Evolutionary conservation across 2,329 filamentous ascomycete genomes (phyloP).

Genomic region (Exophiala alcalophila): DNA sequence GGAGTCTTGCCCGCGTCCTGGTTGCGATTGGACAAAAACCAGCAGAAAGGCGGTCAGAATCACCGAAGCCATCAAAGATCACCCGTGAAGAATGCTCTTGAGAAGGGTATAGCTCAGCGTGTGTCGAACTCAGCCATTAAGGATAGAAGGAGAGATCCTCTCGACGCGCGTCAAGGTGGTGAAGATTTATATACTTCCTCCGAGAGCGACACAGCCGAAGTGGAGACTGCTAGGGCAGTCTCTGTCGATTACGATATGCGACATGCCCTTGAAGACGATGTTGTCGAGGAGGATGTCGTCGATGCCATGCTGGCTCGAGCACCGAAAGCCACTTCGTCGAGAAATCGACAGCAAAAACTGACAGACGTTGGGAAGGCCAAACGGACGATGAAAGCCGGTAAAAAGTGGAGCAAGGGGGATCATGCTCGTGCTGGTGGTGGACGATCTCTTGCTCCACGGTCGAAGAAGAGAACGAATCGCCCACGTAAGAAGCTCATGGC

Average conservation of each 20-base stretch:
- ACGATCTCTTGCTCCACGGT: neutral
- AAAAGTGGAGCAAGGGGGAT: neutral
- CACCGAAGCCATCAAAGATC: constrained; percentile 10
- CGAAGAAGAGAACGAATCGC: constrained; percentile 6
- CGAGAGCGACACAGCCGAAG: constrained; percentile 13
- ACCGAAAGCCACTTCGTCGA: constrained; percentile 4
- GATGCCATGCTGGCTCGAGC: constrained; percentile 33
- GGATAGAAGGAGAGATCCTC: neutral
- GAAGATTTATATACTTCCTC: constrained; percentile 4
- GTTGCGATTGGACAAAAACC: constrained; percentile 27
- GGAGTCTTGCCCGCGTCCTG: constrained; percentile 51
- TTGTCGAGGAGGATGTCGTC: constrained; percentile 32
- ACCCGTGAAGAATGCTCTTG: constrained; percentile 14
- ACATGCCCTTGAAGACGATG: constrained; percentile 25
- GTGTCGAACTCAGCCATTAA: constrained; percentile 1
- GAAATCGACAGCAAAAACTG: constrained; percentile 17
- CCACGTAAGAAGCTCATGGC: constrained; percentile 17
- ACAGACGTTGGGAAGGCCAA: constrained; percentile 4
- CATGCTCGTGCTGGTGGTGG: neutral
- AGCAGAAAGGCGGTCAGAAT: constrained; percentile 12
- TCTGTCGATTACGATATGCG: constrained; percentile 1
- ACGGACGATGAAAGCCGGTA: neutral
- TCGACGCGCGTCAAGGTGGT: constrained; percentile 5
- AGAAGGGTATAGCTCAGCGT: constrained; percentile 26
- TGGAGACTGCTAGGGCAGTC: neutral